Evolutionary conservation across 805 yeast genomes (phyloP).

Genomic region (Candida glaebosa): DNA sequence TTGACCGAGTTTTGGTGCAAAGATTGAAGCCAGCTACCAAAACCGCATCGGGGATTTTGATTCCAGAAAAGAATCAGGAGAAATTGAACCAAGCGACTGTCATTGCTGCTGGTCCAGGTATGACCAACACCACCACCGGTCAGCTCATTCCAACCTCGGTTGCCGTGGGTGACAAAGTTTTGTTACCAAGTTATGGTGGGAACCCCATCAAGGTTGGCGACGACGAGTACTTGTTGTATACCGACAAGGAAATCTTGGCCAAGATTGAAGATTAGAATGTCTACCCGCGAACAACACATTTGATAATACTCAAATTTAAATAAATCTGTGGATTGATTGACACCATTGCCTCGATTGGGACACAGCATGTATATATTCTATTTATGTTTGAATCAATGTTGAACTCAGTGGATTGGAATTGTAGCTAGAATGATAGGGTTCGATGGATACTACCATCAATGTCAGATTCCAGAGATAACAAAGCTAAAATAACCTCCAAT

Average conservation of each 20-base stretch:
- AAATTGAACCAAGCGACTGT: constrained; percentile 91
- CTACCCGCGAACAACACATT: no score
- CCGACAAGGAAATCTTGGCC: constrained; percentile 94
- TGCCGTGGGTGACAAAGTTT: constrained; percentile 85
- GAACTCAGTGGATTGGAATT: no score
- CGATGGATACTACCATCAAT: no score
- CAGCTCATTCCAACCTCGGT: constrained; percentile 70
- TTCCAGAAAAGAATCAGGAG: constrained; percentile 95
- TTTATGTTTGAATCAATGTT: neutral
- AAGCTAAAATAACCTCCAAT: no score
- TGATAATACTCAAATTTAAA: no score
- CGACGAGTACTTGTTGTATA: constrained; percentile 77
- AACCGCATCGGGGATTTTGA: constrained; percentile 89
- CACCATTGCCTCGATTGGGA: no score
- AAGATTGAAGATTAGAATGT: constrained; percentile 54
- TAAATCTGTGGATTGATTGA: no score
- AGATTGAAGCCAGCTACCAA: constrained; percentile 86
- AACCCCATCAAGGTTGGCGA: constrained; percentile 82
- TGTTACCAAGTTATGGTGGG: constrained; percentile 95
- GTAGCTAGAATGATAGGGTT: no score
- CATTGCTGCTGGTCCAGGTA: constrained; percentile 94
- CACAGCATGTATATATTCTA: neutral
- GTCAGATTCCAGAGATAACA: no score
- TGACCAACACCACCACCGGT: constrained; percentile 67
- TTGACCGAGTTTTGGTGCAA: constrained; percentile 96